phyloP scores from a whole-genome alignment of 371 early-diverging fungal genomes.

The Mycotypha africana region DNA sequence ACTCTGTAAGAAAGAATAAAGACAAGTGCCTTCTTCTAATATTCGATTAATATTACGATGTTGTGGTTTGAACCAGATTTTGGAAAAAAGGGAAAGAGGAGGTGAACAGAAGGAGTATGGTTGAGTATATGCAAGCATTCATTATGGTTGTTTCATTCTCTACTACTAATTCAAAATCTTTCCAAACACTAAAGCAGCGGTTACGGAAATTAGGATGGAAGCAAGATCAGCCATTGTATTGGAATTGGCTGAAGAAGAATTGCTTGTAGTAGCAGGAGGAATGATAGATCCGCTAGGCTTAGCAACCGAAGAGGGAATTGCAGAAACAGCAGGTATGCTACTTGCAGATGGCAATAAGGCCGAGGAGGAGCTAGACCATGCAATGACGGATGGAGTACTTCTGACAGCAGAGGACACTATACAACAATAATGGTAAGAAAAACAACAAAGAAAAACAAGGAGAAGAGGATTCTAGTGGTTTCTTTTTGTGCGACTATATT shows the following conservation, averaged over 20 bases:
- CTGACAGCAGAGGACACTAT: background rate
- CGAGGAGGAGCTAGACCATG: conserved; percentile 11
- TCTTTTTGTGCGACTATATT: background rate
- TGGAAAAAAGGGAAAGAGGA: too few relatives aligned
- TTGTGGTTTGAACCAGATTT: too few relatives aligned
- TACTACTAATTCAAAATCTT: too few relatives aligned
- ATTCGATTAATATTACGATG: too few relatives aligned
- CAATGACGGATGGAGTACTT: conserved; percentile 5
- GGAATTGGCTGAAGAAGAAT: background rate
- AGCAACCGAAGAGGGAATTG: conserved; percentile 1
- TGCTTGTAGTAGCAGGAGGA: conserved; percentile 5
- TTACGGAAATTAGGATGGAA: conserved; percentile 6
- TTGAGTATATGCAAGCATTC: too few relatives aligned
- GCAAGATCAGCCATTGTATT: background rate
- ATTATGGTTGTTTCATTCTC: too few relatives aligned
- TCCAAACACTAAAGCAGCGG: conserved; percentile 6
- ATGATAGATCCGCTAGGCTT: conserved; percentile 11
- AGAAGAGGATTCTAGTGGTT: background rate
- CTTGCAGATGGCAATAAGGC: conserved; percentile 1
- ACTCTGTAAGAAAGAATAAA: too few relatives aligned
- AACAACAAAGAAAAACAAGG: background rate
- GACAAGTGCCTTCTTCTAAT: too few relatives aligned
- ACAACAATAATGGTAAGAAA: too few relatives aligned
- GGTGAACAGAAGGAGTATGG: too few relatives aligned
- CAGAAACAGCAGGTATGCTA: background rate